Evolutionary conservation across 2,329 filamentous ascomycete species (phyloP).

Genomic region (Zalaria sp.): DNA sequence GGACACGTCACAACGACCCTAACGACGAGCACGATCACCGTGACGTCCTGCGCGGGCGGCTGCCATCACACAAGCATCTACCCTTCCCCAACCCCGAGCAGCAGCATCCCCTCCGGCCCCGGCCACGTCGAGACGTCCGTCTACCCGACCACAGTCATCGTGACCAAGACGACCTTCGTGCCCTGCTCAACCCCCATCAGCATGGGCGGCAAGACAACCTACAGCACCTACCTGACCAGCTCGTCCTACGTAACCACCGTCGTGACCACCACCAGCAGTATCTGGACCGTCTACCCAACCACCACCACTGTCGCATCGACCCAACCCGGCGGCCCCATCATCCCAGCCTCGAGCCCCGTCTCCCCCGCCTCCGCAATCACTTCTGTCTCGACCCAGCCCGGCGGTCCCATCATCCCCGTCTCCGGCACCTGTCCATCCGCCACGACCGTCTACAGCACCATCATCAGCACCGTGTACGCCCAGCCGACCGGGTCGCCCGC

Average conservation of each 20-base stretch:
- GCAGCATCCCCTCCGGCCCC: conserved; percentile 2
- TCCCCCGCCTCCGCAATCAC: not conserved
- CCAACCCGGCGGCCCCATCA: no score
- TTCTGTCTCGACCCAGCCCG: not conserved
- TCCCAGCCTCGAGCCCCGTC: not conserved
- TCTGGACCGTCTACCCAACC: conserved; percentile 5
- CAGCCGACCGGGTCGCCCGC: not conserved
- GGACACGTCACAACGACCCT: conserved; percentile 16
- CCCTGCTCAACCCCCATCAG: conserved; percentile 22
- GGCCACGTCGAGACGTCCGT: conserved; percentile 5
- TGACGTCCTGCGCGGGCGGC: conserved; percentile 23
- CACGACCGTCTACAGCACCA: conserved; percentile 5
- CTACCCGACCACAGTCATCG: conserved; percentile 16
- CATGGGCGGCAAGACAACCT: conserved; percentile 14
- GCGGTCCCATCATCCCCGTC: not conserved
- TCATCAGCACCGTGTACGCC: conserved; percentile 2
- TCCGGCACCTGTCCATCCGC: conserved; percentile 3
- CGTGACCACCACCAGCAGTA: conserved; percentile 12
- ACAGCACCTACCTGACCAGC: conserved; percentile 24
- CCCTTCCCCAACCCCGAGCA: conserved; percentile 2
- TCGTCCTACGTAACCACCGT: conserved; percentile 18
- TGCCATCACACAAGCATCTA: conserved; percentile 16
- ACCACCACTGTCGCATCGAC: no score
- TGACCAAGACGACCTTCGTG: conserved; percentile 20
- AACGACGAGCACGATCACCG: conserved; percentile 23